These are phyloP conservation scores for Peronospora farinosa DNA, from an alignment of 352 stramenopile species.

Conservation along the genomic window DNA sequence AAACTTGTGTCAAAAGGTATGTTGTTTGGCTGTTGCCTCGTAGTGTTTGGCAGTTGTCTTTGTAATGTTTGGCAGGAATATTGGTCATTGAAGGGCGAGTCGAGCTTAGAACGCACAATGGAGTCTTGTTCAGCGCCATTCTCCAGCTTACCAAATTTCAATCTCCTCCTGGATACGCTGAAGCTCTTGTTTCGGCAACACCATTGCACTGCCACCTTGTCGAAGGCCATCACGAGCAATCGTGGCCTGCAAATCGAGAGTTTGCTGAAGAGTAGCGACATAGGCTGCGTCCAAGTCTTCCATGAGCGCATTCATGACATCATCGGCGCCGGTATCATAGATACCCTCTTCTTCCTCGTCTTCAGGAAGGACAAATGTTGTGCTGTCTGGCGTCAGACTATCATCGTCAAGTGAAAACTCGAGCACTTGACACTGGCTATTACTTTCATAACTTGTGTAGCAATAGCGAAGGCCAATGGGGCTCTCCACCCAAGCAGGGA, in stretches of 20 bases:
- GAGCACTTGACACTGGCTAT: slow-evolving; percentile 22
- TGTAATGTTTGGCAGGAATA: not conserved
- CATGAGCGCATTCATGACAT: slow-evolving; percentile 46
- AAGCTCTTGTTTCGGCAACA: slow-evolving; percentile 63
- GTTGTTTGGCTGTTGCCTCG: not conserved
- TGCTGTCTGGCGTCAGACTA: slow-evolving; percentile 25
- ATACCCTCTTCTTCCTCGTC: slow-evolving; percentile 24
- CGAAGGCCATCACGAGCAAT: slow-evolving; percentile 48
- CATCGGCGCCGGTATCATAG: slow-evolving; percentile 15
- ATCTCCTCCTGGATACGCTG: slow-evolving; percentile 71
- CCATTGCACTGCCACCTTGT: slow-evolving; percentile 33
- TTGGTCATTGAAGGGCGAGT: not conserved
- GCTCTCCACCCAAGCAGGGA: slow-evolving; percentile 37
- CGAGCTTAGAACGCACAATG: not conserved
- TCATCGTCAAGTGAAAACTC: slow-evolving; percentile 51
- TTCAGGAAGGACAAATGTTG: slow-evolving; percentile 28
- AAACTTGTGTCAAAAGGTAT: slow-evolving; percentile 9
- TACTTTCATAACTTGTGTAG: slow-evolving; percentile 22
- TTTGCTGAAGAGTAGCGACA: slow-evolving; percentile 29
- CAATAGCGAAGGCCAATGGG: slow-evolving; percentile 42
- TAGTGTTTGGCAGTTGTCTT: not conserved
- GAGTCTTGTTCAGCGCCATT: not conserved
- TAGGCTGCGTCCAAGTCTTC: slow-evolving; percentile 45
- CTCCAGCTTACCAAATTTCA: slow-evolving; percentile 57
- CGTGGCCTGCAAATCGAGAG: slow-evolving; percentile 32